Base-by-base conservation (phyloP, 345 rosid species). In the Rhizophora mangle region DNA sequence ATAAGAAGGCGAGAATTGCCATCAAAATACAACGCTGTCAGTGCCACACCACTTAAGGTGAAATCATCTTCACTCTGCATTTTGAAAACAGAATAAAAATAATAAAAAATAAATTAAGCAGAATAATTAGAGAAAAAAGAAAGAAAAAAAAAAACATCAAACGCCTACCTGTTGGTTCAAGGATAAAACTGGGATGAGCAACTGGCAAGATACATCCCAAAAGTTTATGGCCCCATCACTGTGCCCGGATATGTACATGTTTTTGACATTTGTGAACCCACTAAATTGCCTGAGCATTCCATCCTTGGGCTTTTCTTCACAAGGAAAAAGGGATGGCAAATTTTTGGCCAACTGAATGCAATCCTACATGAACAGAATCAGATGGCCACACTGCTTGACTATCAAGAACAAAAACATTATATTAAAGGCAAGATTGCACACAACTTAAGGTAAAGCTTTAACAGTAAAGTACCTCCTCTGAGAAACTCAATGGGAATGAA, bases 231-330 rank as follows among this genome's bases (percentile, higher is more conserved):
- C 81, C 75, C 98, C 98, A 79, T 91, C 89, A 65, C 84, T 81
- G 65, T 91, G 98, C 43, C 98, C 98, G 37, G 93, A 85, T 73
- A 94, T 82, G 79, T 81, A 88, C 76, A 94, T 74, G 77, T 94
- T 85, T 72, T 83, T 88, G 68, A 91, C 80, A 83, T 89, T 89
- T 64, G 86, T 39, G 76, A 91, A 88, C 60, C 97, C 97, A 64
- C 75, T 80, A 73, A 90, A 86, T 43, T 75, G 85, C 52, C 71
- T 75, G 63, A 77, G 76, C 32, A 68, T 71, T 75, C 76, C 79
- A 60, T 90, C 96, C 80, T 85, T 93, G 29, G 78, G 59, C 73
- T 67, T 82, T 32, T 80, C 74, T 46, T 88, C 93, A 11, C 68
- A 84, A 65, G 88, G 85, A 76, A 94, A 76, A 68, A 88, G 80